phyloP scores from a whole-genome alignment of 768 basidiomycete genomes.

The Macrolepiota dolichaula region DNA sequence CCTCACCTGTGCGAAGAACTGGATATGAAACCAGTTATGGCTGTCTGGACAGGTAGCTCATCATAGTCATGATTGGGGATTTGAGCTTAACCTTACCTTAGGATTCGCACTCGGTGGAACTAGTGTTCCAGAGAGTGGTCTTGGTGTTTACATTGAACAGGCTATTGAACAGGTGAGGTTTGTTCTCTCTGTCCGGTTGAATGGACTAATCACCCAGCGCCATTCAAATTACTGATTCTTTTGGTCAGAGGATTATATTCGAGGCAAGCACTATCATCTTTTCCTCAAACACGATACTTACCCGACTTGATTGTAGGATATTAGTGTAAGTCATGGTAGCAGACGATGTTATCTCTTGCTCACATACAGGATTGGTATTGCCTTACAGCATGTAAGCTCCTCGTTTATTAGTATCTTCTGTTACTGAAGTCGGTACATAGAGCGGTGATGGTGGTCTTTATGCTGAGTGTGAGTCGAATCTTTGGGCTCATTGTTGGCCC shows the following conservation, averaged over 20 bases:
- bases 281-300: too few relatives aligned
- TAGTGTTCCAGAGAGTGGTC: slow-evolving; percentile 38
- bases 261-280: too few relatives aligned
- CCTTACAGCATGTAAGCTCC: too few relatives aligned
- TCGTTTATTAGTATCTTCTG: too few relatives aligned
- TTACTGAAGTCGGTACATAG: too few relatives aligned
- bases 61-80: background rate
- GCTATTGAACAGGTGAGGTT: slow-evolving; percentile 49
- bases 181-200: background rate
- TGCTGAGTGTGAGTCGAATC: slow-evolving; percentile 55
- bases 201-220: background rate
- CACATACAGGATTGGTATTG: too few relatives aligned
- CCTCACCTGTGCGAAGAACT: slow-evolving; percentile 55
- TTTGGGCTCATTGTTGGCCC: slow-evolving; percentile 2
- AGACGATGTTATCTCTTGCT: too few relatives aligned
- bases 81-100: slow-evolving; percentile 13
- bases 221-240: too few relatives aligned
- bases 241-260: too few relatives aligned
- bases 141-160: slow-evolving; percentile 52
- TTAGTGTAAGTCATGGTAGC: too few relatives aligned
- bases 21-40: slow-evolving; percentile 61
- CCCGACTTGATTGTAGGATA: too few relatives aligned
- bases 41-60: slow-evolving; percentile 50
- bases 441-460: slow-evolving; percentile 66
- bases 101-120: slow-evolving; percentile 50